Evolutionary conservation across 23 red algal species (phyloP).

Genomic region (Gracilariopsis chorda): DNA sequence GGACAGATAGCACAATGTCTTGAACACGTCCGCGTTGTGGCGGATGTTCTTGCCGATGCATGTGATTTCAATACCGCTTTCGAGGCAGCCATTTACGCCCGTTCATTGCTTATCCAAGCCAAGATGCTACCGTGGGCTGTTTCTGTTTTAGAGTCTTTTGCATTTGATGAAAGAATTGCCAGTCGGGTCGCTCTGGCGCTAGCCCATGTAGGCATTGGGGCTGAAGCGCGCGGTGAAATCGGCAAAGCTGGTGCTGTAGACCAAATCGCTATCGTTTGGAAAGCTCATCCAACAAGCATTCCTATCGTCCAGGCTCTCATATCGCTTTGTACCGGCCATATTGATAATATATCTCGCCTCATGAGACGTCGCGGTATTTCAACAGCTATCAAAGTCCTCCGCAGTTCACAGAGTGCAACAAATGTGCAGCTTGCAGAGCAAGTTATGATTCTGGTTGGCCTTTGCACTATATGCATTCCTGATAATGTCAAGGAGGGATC

Average conservation of each 20-base stretch:
- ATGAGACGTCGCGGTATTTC: constrained; percentile 34
- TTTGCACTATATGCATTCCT: constrained; percentile 48
- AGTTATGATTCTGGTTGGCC: constrained; percentile 2
- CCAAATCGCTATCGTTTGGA: constrained; percentile 9
- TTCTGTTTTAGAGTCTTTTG: neutral
- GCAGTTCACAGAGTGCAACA: neutral
- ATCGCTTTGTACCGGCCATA: constrained; percentile 28
- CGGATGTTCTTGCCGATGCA: constrained; percentile 22
- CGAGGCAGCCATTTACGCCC: neutral
- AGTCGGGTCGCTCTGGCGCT: neutral
- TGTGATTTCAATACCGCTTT: neutral
- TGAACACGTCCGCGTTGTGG: neutral
- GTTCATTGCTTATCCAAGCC: constrained; percentile 9
- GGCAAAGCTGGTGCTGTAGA: constrained; percentile 31
- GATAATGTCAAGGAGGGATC: neutral
- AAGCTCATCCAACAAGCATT: neutral
- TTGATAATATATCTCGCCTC: constrained; percentile 57
- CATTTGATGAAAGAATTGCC: neutral
- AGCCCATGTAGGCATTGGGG: neutral
- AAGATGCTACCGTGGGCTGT: constrained; percentile 4
- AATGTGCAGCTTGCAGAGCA: neutral
- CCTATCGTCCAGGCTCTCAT: constrained; percentile 2
- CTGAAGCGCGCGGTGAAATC: neutral
- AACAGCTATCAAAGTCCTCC: neutral
- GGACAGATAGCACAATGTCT: neutral